Conservation (phyloP, 495 filamentous ascomycete species). For the Aspergillus biplanus region DNA sequence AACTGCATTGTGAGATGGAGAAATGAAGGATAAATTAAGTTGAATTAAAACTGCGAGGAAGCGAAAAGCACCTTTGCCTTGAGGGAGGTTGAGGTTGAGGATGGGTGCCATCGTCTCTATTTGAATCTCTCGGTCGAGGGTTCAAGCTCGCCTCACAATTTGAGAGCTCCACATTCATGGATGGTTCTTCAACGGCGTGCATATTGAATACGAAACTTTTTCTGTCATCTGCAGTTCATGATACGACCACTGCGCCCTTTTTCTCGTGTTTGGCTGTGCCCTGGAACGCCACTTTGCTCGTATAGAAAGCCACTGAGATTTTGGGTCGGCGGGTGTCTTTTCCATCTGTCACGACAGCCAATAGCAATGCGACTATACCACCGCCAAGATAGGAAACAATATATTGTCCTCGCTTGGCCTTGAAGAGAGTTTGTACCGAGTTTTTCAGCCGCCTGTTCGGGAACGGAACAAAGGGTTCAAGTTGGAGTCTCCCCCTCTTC, state of each 20-base stretch:
- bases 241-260: background rate
- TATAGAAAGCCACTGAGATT: background rate
- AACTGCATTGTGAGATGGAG: conserved; percentile 7
- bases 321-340: background rate
- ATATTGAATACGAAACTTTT: background rate
- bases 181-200: background rate
- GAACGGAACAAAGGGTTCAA: background rate
- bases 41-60: no score
- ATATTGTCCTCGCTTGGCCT: background rate
- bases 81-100: background rate
- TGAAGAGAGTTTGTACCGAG: background rate
- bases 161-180: background rate
- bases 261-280: background rate
- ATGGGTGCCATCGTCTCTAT: background rate
- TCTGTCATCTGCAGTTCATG: background rate
- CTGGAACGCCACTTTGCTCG: background rate
- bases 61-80: no score
- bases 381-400: background rate
- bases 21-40: no score
- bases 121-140: background rate
- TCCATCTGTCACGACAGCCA: background rate
- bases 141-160: background rate
- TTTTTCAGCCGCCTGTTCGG: background rate
- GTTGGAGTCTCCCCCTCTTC: background rate
- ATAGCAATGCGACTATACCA: background rate